A percentile compares a stretch with the other conserved stretches of the same genome.
phyloP scores from a whole-genome alignment of 768 basidiomycete genomes.

The Rossbeevera mucosa region DNA sequence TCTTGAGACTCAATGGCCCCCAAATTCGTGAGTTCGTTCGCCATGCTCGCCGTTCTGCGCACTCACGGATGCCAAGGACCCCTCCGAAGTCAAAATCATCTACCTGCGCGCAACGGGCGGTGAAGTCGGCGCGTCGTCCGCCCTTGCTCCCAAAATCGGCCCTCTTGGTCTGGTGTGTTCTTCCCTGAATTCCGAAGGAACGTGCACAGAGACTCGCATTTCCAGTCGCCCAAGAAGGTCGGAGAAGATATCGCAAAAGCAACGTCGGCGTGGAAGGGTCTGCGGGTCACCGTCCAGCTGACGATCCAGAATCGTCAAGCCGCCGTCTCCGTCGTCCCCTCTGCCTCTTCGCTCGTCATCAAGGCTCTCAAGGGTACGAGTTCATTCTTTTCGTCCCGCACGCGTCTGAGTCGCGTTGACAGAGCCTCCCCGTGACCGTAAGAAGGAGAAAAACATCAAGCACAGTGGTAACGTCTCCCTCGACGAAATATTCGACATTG shows the following conservation, averaged over 20 bases:
- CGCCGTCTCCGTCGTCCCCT: conserved; percentile 91
- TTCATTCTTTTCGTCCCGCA: not conserved
- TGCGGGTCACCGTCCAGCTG: conserved; percentile 96
- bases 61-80: conserved; percentile 61
- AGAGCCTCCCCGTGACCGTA: conserved; percentile 99
- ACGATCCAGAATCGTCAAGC: conserved; percentile 99
- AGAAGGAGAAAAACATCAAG: conserved; percentile 99
- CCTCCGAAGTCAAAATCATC: conserved; percentile 97
- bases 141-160: conserved; percentile 99
- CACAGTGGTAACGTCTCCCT: conserved; percentile 91
- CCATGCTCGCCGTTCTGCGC: not conserved
- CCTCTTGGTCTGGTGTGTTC: conserved; percentile 92
- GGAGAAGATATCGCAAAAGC: conserved; percentile 99
- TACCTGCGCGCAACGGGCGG: conserved; percentile 98
- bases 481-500: conserved; percentile 92
- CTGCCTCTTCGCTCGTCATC: conserved; percentile 96
- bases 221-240: conserved; percentile 98
- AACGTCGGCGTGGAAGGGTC: conserved; percentile 97
- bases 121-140: conserved; percentile 98
- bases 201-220: conserved; percentile 12
- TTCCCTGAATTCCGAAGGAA: not conserved
- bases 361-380: conserved; percentile 91
- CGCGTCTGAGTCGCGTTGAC: conserved; percentile 8
- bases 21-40: conserved; percentile 55
- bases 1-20: conserved; percentile 57